Evolutionary conservation across 495 filamentous ascomycete species (phyloP).

Genomic region (Articulospora tetracladia): DNA sequence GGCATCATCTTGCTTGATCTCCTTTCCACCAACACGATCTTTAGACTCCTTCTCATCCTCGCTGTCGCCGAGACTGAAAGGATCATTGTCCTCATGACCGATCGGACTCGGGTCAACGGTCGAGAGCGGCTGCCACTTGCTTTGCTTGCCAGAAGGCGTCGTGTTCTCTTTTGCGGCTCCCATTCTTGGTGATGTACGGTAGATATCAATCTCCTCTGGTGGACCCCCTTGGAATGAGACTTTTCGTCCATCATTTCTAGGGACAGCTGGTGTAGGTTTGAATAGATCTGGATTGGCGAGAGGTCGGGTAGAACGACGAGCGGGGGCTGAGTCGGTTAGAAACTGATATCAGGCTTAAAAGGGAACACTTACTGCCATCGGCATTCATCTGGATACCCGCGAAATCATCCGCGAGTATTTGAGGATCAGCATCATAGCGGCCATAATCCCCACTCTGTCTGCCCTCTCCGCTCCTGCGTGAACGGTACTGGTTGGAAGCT

Average conservation of each 20-base stretch:
- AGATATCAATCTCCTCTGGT: conserved; percentile 76
- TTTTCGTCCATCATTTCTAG: conserved; percentile 52
- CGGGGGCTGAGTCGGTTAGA: conserved; percentile 36
- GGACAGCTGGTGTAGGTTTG: conserved; percentile 63
- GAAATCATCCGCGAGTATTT: conserved; percentile 87
- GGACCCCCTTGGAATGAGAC: conserved; percentile 61
- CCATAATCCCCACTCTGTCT: conserved; percentile 78
- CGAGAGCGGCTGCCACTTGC: conserved; percentile 96
- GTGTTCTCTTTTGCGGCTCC: conserved; percentile 15
- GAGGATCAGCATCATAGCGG: conserved; percentile 94
- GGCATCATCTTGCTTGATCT: conserved; percentile 56
- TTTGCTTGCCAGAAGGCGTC: conserved; percentile 50
- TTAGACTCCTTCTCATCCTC: conserved; percentile 88
- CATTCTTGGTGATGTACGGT: conserved; percentile 54
- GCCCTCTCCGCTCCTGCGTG: conserved; percentile 55
- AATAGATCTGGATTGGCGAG: conserved; percentile 76
- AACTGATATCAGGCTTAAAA: background rate
- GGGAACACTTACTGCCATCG: conserved; percentile 60
- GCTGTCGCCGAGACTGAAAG: conserved; percentile 93
- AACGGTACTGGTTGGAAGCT: conserved; percentile 23
- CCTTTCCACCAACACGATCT: conserved; percentile 35
- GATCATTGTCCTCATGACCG: conserved; percentile 86
- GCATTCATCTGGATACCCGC: conserved; percentile 79
- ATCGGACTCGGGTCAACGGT: conserved; percentile 84
- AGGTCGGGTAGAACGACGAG: conserved; percentile 55